These are phyloP conservation scores for Lolium rigidum DNA, from an alignment of 176 grass and related monocot genomes.

Conservation along the genomic window DNA sequence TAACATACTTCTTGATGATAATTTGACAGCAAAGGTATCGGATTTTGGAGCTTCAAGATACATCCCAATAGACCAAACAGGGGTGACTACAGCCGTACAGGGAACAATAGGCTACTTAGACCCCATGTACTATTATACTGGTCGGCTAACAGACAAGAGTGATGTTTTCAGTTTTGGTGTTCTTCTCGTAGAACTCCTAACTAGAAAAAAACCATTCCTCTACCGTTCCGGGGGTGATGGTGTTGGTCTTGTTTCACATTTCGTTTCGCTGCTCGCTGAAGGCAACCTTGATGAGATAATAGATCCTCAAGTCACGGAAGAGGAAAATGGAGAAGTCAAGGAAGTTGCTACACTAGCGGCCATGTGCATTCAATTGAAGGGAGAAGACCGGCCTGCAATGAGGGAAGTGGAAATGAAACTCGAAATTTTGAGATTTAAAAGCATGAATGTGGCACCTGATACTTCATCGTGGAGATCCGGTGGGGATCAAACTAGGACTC, in stretches of 20 bases:
- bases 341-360: slow-evolving; percentile 35
- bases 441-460: neutral
- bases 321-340: neutral
- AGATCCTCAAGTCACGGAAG: slow-evolving; percentile 21
- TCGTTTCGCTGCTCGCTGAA: neutral
- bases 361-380: slow-evolving; percentile 36
- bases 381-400: slow-evolving; percentile 33
- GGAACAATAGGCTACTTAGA: slow-evolving; percentile 17
- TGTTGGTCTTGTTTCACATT: slow-evolving; percentile 15
- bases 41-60: slow-evolving; percentile 16
- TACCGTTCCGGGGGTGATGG: neutral
- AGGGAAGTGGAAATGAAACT: slow-evolving; percentile 13
- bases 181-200: slow-evolving; percentile 54
- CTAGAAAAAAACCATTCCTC: slow-evolving; percentile 43
- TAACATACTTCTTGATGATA: neutral
- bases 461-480: neutral
- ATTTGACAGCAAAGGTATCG: neutral
- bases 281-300: neutral
- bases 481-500: neutral
- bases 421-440: neutral
- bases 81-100: neutral
- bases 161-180: slow-evolving; percentile 58
- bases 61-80: slow-evolving; percentile 1
- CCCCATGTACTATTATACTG: neutral
- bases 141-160: neutral